Conservation (phyloP, 441 rosid genomes). For the Omphalea diandra region DNA sequence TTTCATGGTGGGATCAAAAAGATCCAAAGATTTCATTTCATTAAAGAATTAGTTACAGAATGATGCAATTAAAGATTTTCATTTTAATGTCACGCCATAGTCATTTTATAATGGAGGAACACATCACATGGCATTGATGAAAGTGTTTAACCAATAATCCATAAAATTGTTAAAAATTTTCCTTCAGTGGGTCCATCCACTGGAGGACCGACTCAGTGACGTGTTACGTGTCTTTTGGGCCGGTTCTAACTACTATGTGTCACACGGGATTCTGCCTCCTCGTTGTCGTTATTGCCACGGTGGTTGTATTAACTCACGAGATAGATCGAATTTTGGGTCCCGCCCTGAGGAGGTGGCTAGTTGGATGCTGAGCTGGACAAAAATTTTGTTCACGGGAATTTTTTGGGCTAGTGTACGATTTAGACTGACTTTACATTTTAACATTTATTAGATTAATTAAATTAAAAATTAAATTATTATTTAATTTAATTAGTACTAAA, state of each 20-base stretch:
- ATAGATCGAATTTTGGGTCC: not conserved
- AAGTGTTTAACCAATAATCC: too few relatives aligned
- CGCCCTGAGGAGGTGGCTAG: not conserved
- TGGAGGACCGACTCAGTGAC: conserved; percentile 25
- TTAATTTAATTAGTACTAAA: too few relatives aligned
- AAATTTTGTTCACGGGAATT: not conserved
- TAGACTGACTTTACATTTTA: too few relatives aligned
- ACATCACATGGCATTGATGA: conserved; percentile 1
- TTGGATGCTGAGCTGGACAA: not conserved
- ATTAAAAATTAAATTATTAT: not conserved
- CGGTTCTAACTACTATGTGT: not conserved
- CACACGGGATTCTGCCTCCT: not conserved
- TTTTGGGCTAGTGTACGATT: not conserved
- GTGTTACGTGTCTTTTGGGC: conserved; percentile 19
- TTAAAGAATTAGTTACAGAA: not conserved
- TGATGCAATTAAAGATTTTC: not conserved
- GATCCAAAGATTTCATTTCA: too few relatives aligned
- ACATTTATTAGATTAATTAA: too few relatives aligned
- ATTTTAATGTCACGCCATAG: too few relatives aligned
- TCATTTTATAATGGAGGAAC: too few relatives aligned
- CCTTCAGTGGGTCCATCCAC: conserved; percentile 24
- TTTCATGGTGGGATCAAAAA: not conserved
- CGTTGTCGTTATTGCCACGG: not conserved
- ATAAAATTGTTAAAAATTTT: too few relatives aligned
- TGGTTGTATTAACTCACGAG: conserved; percentile 5